These are phyloP conservation scores for Hordeum pubiflorum DNA, from an alignment of 202 grass and related monocot species.

Conservation along the genomic window DNA sequence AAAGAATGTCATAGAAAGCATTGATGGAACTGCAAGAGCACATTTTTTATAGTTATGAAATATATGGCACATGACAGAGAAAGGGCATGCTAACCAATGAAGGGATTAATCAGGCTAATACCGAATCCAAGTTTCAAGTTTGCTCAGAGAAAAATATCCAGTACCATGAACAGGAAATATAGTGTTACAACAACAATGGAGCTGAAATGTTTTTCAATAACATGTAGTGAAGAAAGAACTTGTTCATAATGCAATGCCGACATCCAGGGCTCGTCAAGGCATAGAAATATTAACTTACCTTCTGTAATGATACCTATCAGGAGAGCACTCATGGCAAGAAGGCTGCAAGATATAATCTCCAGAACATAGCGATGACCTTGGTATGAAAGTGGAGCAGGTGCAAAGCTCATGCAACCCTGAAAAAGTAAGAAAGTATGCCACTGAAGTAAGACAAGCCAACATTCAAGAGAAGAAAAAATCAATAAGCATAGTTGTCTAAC, in stretches of 20 bases:
- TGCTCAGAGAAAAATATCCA: not conserved
- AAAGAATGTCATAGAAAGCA: slow-evolving; percentile 23
- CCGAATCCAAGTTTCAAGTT: not conserved
- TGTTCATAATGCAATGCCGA: not conserved
- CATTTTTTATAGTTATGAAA: not conserved
- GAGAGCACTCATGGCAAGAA: slow-evolving; percentile 39
- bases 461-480: slow-evolving; percentile 21
- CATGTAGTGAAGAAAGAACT: not conserved
- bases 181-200: not conserved
- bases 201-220: not conserved
- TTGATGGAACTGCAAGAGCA: slow-evolving; percentile 7
- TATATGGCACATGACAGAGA: slow-evolving; percentile 4
- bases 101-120: not conserved
- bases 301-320: slow-evolving; percentile 45
- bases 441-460: slow-evolving; percentile 12
- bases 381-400: slow-evolving; percentile 28
- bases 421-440: slow-evolving; percentile 1
- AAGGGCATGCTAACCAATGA: not conserved
- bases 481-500: not conserved
- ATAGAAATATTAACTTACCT: slow-evolving; percentile 44
- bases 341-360: slow-evolving; percentile 34
- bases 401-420: slow-evolving; percentile 40
- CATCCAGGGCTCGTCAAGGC: slow-evolving; percentile 13
- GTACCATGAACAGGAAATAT: not conserved
- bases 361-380: slow-evolving; percentile 39